Evolutionary conservation across 345 rosid genomes (phyloP), one percentile per base, ranked within the genome.

Genomic region (Brassica incana): DNA sequence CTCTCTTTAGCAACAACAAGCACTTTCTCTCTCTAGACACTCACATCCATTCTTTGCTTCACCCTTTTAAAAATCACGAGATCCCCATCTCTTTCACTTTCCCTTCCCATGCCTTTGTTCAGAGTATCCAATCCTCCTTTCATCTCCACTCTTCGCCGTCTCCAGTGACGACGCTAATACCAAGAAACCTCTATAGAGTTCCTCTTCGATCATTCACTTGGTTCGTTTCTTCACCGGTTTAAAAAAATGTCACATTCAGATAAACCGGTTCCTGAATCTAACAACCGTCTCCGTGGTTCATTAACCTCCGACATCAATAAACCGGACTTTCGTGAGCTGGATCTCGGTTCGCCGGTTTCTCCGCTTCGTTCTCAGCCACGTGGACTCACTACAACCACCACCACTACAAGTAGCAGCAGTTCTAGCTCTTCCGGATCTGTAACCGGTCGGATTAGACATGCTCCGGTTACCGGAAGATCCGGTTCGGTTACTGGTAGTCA

Each of bases 321-420:
- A 86, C 99, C 98, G 2, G 99, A 95, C 84, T 95, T 88, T 78
- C 97, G 99, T 5, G 95, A 95, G 59, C 85, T 93, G 82, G 92
- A 95, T 93, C 89, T 95, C 45, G 98, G 98, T 25, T 95, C 99
- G 0, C 99, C 99, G 16, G 95, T 93, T 69, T 95, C 99, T 45
- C 96, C 99, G 23, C 90, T 93, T 40, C 87, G 97, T 29, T 78
- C 92, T 43, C 90, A 92, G 5, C 84, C 77, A 58, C 83, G 79
- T 74, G 87, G 83, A 20, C 77, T 78, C 60, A 81, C 86, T 0
- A 74, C 93, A 3, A 74, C 65, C 59, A 59, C 64, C 9, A 56
- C 59, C 20, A 77, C 74, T 5, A 84, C 93, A 2, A 86, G 91
- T n/a, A 87, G 92, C 60, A 87, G 90, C 69, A 76, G 80, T 5